These are phyloP conservation scores for Trypanosoma melophagium DNA, from an alignment of 208 protist genomes.

Conservation along the genomic window DNA sequence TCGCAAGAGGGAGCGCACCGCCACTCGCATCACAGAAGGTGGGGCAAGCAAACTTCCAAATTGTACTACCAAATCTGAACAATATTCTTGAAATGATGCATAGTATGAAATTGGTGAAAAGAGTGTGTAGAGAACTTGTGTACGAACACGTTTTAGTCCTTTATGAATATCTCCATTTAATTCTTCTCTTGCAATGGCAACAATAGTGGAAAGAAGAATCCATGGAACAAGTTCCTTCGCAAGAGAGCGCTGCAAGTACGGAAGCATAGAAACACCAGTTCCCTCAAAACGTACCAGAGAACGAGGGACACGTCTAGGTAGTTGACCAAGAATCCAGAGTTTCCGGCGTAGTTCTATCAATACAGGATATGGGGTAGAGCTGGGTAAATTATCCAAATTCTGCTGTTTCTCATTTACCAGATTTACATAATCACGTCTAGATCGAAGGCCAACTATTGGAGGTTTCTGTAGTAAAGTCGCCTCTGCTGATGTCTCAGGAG, in stretches of 20 bases:
- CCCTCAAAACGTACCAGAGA: slow-evolving; percentile 60
- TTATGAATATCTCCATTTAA: not conserved
- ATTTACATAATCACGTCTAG: not conserved
- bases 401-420: not conserved
- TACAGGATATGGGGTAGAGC: slow-evolving; percentile 12
- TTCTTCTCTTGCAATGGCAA: slow-evolving; percentile 10
- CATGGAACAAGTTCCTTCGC: slow-evolving; percentile 33
- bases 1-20: slow-evolving; percentile 35
- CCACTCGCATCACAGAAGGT: slow-evolving; percentile 26
- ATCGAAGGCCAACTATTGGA: slow-evolving; percentile 29
- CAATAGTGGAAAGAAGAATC: slow-evolving; percentile 28
- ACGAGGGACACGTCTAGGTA: slow-evolving; percentile 44
- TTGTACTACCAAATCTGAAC: slow-evolving; percentile 23
- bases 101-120: slow-evolving; percentile 26
- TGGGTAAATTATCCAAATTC: too few relatives aligned
- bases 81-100: slow-evolving; percentile 34
- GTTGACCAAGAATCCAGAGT: slow-evolving; percentile 45
- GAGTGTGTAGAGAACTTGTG: slow-evolving; percentile 29
- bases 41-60: slow-evolving; percentile 27
- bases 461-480: slow-evolving; percentile 20
- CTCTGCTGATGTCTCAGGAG: slow-evolving; percentile 22
- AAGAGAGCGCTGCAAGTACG: slow-evolving; percentile 43
- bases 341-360: slow-evolving; percentile 53
- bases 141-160: not conserved
- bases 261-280: slow-evolving; percentile 15